Percentiles rank a stretch among this genome's conserved stretches.
Conservation (phyloP, 148 eudicot species). For the Rhododendron williamsianum region DNA sequence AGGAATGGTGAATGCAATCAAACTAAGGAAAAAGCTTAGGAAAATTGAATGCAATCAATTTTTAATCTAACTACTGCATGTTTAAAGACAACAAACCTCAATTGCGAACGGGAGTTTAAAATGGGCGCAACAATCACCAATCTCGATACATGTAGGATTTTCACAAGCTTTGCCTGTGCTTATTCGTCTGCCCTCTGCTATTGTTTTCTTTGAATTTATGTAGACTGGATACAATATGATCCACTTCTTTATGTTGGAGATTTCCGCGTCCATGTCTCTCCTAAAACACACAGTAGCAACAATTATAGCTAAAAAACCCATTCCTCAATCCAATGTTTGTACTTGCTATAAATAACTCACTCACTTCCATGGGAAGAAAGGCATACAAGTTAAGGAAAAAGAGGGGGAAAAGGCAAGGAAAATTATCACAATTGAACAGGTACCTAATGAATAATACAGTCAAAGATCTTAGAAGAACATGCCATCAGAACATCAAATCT, state of each 20-base stretch:
- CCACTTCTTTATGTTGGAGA: slow-evolving; percentile 69
- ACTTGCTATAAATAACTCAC: neutral
- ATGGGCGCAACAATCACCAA: slow-evolving; percentile 61
- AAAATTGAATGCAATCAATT: neutral
- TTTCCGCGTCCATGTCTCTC: slow-evolving; percentile 38
- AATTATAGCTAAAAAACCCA: no score
- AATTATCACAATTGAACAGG: neutral
- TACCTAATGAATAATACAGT: neutral
- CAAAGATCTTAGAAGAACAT: neutral
- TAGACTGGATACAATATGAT: slow-evolving; percentile 65
- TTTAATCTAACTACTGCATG: neutral
- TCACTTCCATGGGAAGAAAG: neutral
- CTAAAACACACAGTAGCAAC: neutral
- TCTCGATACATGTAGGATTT: slow-evolving; percentile 66
- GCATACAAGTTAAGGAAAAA: neutral
- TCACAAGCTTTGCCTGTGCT: slow-evolving; percentile 69
- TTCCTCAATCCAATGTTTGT: neutral
- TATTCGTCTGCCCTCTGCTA: slow-evolving; percentile 75
- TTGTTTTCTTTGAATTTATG: slow-evolving; percentile 73
- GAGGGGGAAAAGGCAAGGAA: neutral
- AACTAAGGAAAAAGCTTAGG: neutral
- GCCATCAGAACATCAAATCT: neutral
- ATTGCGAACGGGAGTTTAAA: slow-evolving; percentile 56
- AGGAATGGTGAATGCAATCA: neutral
- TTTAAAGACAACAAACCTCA: slow-evolving; percentile 42